A percentile compares a stretch with the other conserved stretches of the same genome.
Evolutionary conservation across 2,329 filamentous ascomycete genomes (phyloP).

Genomic region (Hymenoscyphus fructigenus): DNA sequence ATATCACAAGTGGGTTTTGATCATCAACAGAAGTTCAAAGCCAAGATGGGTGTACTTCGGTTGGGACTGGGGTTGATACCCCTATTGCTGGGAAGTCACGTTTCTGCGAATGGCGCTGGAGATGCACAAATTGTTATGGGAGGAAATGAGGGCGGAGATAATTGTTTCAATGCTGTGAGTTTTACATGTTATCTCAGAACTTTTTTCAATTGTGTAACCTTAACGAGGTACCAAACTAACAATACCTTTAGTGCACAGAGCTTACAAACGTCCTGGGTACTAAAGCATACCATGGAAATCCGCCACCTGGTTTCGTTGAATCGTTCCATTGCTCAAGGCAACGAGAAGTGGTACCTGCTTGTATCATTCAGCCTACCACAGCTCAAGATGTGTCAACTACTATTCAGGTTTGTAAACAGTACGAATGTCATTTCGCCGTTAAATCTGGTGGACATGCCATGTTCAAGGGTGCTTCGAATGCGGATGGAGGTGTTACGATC

Average conservation of each 20-base stretch:
- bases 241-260: background rate
- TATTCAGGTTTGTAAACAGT: slow-evolving; percentile 12
- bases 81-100: background rate
- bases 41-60: background rate
- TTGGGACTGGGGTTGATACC: background rate
- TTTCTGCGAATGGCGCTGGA: background rate
- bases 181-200: background rate
- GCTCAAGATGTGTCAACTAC: slow-evolving; percentile 24
- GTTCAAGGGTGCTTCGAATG: slow-evolving; percentile 49
- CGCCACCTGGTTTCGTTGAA: background rate
- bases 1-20: background rate
- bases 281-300: background rate
- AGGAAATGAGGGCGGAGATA: background rate
- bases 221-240: background rate
- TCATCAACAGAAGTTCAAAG: background rate
- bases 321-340: background rate
- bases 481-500: slow-evolving; percentile 49
- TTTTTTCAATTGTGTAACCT: background rate
- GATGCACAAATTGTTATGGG: background rate
- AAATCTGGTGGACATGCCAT: slow-evolving; percentile 30
- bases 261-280: background rate
- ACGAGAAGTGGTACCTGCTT: slow-evolving; percentile 21
- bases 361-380: slow-evolving; percentile 24
- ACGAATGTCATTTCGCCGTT: slow-evolving; percentile 28
- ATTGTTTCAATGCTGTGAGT: background rate